Evolutionary conservation across 306 rosid species (phyloP).

Genomic region (Glycyrrhiza uralensis): DNA sequence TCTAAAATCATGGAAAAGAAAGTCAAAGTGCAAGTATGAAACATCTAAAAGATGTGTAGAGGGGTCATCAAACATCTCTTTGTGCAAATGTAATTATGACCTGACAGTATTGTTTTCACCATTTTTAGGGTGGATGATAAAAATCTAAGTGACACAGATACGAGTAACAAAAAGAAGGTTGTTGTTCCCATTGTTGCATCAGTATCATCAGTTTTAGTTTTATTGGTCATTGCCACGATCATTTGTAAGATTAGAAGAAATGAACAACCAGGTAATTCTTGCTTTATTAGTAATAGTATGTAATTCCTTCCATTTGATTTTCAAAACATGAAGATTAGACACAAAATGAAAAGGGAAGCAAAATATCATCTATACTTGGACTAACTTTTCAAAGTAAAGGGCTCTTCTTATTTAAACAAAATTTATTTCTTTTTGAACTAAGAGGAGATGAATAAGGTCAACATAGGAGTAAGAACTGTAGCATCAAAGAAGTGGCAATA

Average conservation of each 20-base stretch:
- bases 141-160: slow-evolving; percentile 38
- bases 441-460: slow-evolving; percentile 29
- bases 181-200: slow-evolving; percentile 51
- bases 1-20: background rate
- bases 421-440: background rate
- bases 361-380: background rate
- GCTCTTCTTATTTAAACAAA: background rate
- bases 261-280: slow-evolving; percentile 38
- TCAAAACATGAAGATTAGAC: background rate
- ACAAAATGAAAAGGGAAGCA: background rate
- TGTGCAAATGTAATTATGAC: background rate
- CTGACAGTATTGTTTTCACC: slow-evolving; percentile 2
- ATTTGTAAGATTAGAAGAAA: slow-evolving; percentile 43
- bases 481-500: slow-evolving; percentile 58
- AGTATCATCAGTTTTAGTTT: slow-evolving; percentile 29
- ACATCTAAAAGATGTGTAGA: background rate
- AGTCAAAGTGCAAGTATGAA: background rate
- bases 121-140: slow-evolving; percentile 54
- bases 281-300: background rate
- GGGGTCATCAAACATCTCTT: background rate
- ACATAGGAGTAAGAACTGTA: slow-evolving; percentile 32
- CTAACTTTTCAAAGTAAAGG: background rate
- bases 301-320: background rate
- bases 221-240: slow-evolving; percentile 25
- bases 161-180: slow-evolving; percentile 36